phyloP scores from a whole-genome alignment of 139 green algal species.

The Volvox africanus region DNA sequence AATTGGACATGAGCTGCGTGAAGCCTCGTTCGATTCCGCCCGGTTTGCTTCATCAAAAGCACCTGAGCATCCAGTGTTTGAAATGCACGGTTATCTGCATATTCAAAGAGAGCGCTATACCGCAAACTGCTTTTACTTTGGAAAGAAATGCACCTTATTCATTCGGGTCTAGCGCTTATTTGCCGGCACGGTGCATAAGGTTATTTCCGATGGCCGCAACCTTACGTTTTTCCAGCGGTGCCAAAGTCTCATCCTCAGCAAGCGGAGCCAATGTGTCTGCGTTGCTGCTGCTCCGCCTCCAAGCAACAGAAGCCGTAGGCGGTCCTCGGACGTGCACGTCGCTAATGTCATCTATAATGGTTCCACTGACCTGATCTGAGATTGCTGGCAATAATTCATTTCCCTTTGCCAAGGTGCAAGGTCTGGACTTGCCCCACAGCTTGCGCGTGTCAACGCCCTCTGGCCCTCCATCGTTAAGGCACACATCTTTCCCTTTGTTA shows the following conservation, averaged over 20 bases:
- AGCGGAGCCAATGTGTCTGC: not conserved
- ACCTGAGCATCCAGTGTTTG: too few relatives aligned
- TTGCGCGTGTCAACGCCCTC: not conserved
- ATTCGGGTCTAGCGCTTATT: too few relatives aligned
- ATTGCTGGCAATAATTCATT: not conserved
- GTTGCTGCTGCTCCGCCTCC: conserved; percentile 17
- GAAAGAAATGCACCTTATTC: too few relatives aligned
- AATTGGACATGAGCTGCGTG: not conserved
- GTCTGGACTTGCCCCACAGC: too few relatives aligned
- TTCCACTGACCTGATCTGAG: not conserved
- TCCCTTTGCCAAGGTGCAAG: not conserved
- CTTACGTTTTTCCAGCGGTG: not conserved
- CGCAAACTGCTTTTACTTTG: too few relatives aligned
- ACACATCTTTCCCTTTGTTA: not conserved
- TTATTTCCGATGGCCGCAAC: not conserved
- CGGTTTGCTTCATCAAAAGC: too few relatives aligned
- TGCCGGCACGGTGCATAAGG: too few relatives aligned
- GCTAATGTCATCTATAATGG: not conserved
- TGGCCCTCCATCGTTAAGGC: not conserved
- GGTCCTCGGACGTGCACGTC: not conserved
- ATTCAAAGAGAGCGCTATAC: too few relatives aligned
- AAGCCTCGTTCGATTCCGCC: not conserved
- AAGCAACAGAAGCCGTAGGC: not conserved
- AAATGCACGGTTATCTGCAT: too few relatives aligned
- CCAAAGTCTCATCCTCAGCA: conserved; percentile 9